A percentile compares a stretch with the other conserved stretches of the same genome.
phyloP scores from a whole-genome alignment of 208 protist genomes.

The Wallacemonas sp. region DNA sequence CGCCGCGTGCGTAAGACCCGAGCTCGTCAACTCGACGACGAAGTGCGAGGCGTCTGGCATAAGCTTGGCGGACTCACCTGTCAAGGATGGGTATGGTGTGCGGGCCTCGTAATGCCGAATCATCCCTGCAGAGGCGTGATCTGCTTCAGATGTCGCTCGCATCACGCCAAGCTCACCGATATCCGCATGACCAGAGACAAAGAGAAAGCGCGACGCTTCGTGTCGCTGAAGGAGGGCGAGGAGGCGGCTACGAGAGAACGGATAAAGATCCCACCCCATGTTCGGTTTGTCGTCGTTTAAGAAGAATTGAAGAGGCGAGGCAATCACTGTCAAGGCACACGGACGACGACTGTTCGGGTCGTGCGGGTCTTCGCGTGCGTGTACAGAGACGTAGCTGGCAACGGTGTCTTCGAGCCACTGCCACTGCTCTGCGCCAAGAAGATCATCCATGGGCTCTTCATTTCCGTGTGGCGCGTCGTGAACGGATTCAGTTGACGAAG shows the following conservation, averaged over 20 bases:
- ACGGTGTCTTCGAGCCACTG: conserved; percentile 69
- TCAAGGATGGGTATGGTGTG: background rate
- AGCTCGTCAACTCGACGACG: conserved; percentile 66
- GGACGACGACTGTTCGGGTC: conserved; percentile 15
- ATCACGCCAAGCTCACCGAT: conserved; percentile 60
- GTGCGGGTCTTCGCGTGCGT: background rate
- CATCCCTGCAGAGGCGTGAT: background rate
- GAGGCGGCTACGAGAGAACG: conserved; percentile 46
- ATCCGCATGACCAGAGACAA: conserved; percentile 81
- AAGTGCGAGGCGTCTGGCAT: conserved; percentile 16
- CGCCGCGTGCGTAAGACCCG: conserved; percentile 57
- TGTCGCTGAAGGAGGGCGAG: conserved; percentile 50
- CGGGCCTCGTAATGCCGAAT: conserved; percentile 7
- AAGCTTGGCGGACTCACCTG: background rate
- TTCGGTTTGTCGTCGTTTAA: conserved; percentile 77
- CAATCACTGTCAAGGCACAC: conserved; percentile 70
- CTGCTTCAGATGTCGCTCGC: conserved; percentile 6
- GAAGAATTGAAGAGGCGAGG: conserved; percentile 67
- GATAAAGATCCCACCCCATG: conserved; percentile 67
- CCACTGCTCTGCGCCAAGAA: conserved; percentile 82
- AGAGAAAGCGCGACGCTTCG: conserved; percentile 48
- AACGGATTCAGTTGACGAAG: too few species aligned
- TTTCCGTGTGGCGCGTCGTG: background rate
- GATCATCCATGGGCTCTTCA: conserved; percentile 32
- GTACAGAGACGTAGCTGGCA: conserved; percentile 19